phyloP scores from a whole-genome alignment of 306 rosid species.

The Inga laurina region DNA sequence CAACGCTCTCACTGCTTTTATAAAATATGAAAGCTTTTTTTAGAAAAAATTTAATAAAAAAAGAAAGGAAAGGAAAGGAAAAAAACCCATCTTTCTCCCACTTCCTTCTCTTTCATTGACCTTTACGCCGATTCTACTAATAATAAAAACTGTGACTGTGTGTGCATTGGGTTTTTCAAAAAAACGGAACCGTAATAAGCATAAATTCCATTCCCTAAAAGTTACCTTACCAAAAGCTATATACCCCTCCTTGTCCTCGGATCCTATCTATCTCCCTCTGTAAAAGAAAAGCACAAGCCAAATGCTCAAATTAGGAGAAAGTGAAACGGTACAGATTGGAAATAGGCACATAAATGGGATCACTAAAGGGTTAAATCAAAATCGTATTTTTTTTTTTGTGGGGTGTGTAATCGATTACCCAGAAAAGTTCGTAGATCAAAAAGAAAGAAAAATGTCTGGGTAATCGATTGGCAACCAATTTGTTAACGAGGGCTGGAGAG shows the following conservation, averaged over 20 bases:
- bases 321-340: slow-evolving; percentile 10
- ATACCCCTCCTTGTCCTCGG: slow-evolving; percentile 44
- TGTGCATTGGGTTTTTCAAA: slow-evolving; percentile 20
- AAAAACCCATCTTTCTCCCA: slow-evolving; percentile 19
- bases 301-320: slow-evolving; percentile 20
- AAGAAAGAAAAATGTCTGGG: too few relatives aligned
- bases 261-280: slow-evolving; percentile 44
- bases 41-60: neutral
- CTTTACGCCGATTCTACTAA: slow-evolving; percentile 33
- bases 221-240: slow-evolving; percentile 33
- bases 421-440: slow-evolving; percentile 35
- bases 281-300: slow-evolving; percentile 29
- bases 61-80: neutral
- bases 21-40: slow-evolving; percentile 26
- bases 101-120: slow-evolving; percentile 38
- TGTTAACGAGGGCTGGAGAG: too few relatives aligned
- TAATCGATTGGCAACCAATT: too few relatives aligned
- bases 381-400: neutral
- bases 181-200: slow-evolving; percentile 31
- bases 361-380: slow-evolving; percentile 24
- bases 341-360: slow-evolving; percentile 12
- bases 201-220: slow-evolving; percentile 42
- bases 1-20: slow-evolving; percentile 46
- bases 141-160: neutral
- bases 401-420: slow-evolving; percentile 1